Conservation (phyloP, 768 basidiomycete genomes). For the Tephrocybe sp. region DNA sequence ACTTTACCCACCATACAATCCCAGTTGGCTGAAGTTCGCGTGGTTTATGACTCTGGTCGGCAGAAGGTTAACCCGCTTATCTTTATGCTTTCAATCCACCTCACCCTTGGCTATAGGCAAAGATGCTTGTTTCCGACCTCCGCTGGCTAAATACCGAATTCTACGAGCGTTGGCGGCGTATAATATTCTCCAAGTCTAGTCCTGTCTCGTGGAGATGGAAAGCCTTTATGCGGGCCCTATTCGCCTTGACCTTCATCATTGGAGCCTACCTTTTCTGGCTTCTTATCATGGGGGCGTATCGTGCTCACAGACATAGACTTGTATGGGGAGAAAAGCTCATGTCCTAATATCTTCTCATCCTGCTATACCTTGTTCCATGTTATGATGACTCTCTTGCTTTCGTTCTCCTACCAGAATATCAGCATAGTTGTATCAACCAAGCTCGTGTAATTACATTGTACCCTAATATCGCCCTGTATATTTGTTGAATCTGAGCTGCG, state of each 20-base stretch:
- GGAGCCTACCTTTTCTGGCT: conserved; percentile 64
- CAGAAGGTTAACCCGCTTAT: conserved; percentile 49
- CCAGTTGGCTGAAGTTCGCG: conserved; percentile 61
- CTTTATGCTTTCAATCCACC: neutral
- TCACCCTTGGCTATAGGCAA: conserved; percentile 45
- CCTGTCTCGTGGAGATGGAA: conserved; percentile 79
- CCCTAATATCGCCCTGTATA: too few species aligned
- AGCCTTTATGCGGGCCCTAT: conserved; percentile 57
- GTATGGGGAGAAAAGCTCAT: conserved; percentile 82
- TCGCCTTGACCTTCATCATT: conserved; percentile 54
- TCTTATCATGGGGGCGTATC: conserved; percentile 63
- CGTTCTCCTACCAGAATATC: conserved; percentile 5
- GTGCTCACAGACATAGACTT: conserved; percentile 72
- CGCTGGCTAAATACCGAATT: conserved; percentile 80
- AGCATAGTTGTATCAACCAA: conserved; percentile 9
- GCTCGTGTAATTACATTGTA: conserved; percentile 7
- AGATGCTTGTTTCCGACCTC: conserved; percentile 60
- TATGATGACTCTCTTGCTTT: conserved; percentile 6
- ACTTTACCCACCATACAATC: conserved; percentile 61
- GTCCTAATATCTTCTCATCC: conserved; percentile 39
- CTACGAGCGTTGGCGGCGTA: conserved; percentile 71
- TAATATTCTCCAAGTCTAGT: conserved; percentile 70
- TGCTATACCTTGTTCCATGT: neutral
- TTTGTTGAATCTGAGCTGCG: neutral
- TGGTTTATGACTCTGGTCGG: conserved; percentile 72